A percentile compares a stretch with the other conserved stretches of the same genome.
Evolutionary conservation across 495 filamentous ascomycete genomes (phyloP).

Genomic region (Podospora australis): DNA sequence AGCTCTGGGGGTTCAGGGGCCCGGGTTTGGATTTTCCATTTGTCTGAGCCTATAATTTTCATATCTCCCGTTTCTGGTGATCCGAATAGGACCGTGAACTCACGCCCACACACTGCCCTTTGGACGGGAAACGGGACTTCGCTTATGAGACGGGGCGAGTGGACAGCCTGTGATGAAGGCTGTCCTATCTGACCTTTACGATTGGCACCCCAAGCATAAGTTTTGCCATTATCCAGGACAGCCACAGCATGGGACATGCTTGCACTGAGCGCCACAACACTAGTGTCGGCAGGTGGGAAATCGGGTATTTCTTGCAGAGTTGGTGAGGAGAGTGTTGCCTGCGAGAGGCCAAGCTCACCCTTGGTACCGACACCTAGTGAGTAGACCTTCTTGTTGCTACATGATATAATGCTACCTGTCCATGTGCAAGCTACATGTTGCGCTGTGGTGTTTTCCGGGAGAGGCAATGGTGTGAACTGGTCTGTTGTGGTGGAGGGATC

Average conservation of each 20-base stretch:
- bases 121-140: slow-evolving; percentile 48
- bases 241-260: slow-evolving; percentile 72
- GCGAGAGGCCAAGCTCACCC: slow-evolving; percentile 66
- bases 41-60: slow-evolving; percentile 61
- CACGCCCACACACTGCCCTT: slow-evolving; percentile 66
- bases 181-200: slow-evolving; percentile 76
- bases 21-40: slow-evolving; percentile 52
- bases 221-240: slow-evolving; percentile 65
- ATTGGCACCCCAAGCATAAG: slow-evolving; percentile 82
- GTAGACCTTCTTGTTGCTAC: slow-evolving; percentile 43
- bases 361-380: slow-evolving; percentile 57
- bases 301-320: slow-evolving; percentile 33
- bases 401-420: slow-evolving; percentile 61
- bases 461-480: slow-evolving; percentile 12
- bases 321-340: slow-evolving; percentile 23
- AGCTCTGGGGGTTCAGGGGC: slow-evolving; percentile 33
- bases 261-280: slow-evolving; percentile 54
- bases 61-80: slow-evolving; percentile 47
- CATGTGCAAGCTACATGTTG: slow-evolving; percentile 60
- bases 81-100: slow-evolving; percentile 71
- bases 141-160: slow-evolving; percentile 52
- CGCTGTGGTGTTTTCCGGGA: slow-evolving; percentile 14
- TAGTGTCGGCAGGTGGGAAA: slow-evolving; percentile 53
- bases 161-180: slow-evolving; percentile 39
- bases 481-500: slow-evolving; percentile 37